phyloP scores from a whole-genome alignment of 2,329 filamentous ascomycete species.

The Cadophora sp. region DNA sequence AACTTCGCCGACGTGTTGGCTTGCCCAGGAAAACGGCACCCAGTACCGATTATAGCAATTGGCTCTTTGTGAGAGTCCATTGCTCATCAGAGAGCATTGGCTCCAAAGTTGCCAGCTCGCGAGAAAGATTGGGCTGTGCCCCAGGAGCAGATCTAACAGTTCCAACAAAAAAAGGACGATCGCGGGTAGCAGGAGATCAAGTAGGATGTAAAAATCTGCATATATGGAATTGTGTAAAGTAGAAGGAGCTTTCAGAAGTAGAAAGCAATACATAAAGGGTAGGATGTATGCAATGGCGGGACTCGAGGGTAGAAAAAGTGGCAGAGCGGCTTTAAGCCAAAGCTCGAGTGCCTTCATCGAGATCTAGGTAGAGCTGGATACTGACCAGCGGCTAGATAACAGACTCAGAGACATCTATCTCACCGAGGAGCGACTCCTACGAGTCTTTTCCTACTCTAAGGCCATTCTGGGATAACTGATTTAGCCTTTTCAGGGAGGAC shows the following conservation, averaged over 20 bases:
- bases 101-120: neutral
- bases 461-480: neutral
- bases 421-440: neutral
- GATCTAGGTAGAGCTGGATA: neutral
- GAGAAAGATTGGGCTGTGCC: too few relatives aligned
- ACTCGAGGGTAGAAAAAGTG: neutral
- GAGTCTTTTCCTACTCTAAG: neutral
- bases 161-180: neutral
- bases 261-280: neutral
- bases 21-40: conserved; percentile 24
- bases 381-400: conserved; percentile 8
- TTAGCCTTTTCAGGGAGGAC: conserved; percentile 15
- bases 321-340: neutral
- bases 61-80: conserved; percentile 18
- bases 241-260: neutral
- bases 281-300: neutral
- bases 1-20: conserved; percentile 39
- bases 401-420: neutral
- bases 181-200: neutral
- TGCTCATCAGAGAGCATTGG: neutral
- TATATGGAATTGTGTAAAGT: neutral
- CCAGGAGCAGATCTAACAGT: neutral
- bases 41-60: conserved; percentile 26
- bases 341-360: neutral
- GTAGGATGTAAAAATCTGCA: neutral